Evolutionary conservation across 805 yeast species (phyloP).

Genomic region (Teunomyces kruisii): DNA sequence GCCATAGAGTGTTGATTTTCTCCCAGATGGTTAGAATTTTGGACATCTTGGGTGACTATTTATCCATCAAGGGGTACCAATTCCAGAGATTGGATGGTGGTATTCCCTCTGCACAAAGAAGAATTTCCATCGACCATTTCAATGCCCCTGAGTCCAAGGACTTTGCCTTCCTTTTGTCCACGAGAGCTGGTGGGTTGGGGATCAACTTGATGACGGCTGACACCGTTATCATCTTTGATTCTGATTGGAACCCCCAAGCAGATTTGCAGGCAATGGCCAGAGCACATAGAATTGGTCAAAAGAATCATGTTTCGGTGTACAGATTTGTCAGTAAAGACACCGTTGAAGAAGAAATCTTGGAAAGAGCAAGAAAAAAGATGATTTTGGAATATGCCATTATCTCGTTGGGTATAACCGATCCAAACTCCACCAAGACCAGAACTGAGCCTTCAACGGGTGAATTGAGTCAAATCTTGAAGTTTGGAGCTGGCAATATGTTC

Average conservation of each 20-base stretch:
- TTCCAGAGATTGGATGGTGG: constrained; percentile 97
- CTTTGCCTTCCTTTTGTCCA: constrained; percentile 83
- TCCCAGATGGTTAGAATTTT: constrained; percentile 97
- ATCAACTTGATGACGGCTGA: constrained; percentile 99
- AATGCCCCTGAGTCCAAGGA: constrained; percentile 92
- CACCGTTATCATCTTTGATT: constrained; percentile 95
- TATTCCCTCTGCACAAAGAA: constrained; percentile 87
- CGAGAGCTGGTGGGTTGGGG: constrained; percentile 99
- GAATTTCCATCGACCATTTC: constrained; percentile 94
- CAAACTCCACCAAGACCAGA: constrained; percentile 52
- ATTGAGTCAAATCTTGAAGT: constrained; percentile 87
- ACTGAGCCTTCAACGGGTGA: constrained; percentile 82
- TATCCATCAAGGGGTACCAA: constrained; percentile 79
- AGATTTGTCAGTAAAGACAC: constrained; percentile 98
- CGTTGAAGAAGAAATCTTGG: constrained; percentile 95
- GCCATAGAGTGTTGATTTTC: constrained; percentile 92
- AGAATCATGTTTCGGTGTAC: constrained; percentile 95
- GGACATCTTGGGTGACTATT: constrained; percentile 91
- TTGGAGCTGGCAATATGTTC: constrained; percentile 99
- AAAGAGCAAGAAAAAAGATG: constrained; percentile 97
- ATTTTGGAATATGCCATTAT: constrained; percentile 96
- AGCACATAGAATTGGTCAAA: constrained; percentile 99
- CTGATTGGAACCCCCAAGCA: constrained; percentile 99
- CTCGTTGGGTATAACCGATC: constrained; percentile 90
- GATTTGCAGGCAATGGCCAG: constrained; percentile 99